A percentile compares a stretch with the other conserved stretches of the same genome.
Conservation (phyloP, 192 early-diverging fungal species). For the Backusella circina region DNA sequence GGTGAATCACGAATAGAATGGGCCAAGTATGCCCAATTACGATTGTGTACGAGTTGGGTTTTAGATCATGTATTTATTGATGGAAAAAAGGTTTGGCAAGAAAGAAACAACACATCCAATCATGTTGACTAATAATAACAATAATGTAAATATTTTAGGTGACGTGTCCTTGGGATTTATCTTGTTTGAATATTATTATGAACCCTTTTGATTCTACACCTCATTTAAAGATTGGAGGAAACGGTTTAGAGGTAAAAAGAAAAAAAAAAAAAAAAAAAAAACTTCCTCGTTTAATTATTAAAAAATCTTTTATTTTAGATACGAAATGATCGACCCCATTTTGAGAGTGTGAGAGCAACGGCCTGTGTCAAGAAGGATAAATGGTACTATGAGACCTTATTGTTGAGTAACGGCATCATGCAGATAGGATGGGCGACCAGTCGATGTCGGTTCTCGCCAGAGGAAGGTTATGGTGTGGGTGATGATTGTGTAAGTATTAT, state of each 20-base stretch:
- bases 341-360: slow-evolving; percentile 68
- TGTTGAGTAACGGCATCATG: slow-evolving; percentile 71
- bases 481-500: slow-evolving; percentile 51
- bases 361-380: slow-evolving; percentile 54
- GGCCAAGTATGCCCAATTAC: slow-evolving; percentile 32
- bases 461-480: slow-evolving; percentile 76
- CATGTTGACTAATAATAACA: too few species aligned
- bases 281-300: background rate
- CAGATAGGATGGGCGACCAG: slow-evolving; percentile 77
- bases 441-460: slow-evolving; percentile 64
- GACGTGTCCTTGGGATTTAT: slow-evolving; percentile 18
- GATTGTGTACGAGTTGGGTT: slow-evolving; percentile 51
- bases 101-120: too few species aligned
- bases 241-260: slow-evolving; percentile 41
- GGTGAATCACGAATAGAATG: slow-evolving; percentile 15
- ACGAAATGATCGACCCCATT: slow-evolving; percentile 73
- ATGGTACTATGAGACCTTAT: slow-evolving; percentile 70
- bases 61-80: slow-evolving; percentile 46
- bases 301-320: slow-evolving; percentile 36
- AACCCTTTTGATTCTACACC: slow-evolving; percentile 54
- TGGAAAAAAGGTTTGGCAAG: slow-evolving; percentile 12
- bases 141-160: background rate
- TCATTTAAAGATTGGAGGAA: slow-evolving; percentile 49
- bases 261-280: too few species aligned
- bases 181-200: slow-evolving; percentile 44